Percentiles rank a stretch among this genome's conserved stretches.
These are phyloP conservation scores for Colletotrichum sansevieriae DNA, from an alignment of 2,329 filamentous ascomycete genomes.

Conservation along the genomic window DNA sequence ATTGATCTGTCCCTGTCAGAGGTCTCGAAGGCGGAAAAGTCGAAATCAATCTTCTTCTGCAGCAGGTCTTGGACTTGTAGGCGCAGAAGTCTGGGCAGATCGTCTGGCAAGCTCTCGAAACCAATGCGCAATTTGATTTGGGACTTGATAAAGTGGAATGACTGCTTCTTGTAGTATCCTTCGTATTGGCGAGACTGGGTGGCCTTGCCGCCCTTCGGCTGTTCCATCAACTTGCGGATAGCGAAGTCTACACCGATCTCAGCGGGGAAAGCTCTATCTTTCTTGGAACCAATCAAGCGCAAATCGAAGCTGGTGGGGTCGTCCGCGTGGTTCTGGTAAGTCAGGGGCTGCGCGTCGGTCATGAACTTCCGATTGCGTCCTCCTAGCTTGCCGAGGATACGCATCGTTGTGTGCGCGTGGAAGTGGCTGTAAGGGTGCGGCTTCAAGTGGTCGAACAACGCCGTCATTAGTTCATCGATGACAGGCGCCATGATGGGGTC, in stretches of 20 bases:
- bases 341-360: conserved; percentile 86
- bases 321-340: conserved; percentile 87
- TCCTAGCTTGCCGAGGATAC: conserved; percentile 95
- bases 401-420: conserved; percentile 96
- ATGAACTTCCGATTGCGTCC: conserved; percentile 96
- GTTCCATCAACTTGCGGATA: conserved; percentile 87
- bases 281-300: conserved; percentile 88
- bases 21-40: conserved; percentile 77
- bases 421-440: conserved; percentile 97
- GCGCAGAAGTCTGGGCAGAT: conserved; percentile 85
- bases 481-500: conserved; percentile 99
- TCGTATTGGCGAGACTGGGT: conserved; percentile 74
- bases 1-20: conserved; percentile 87
- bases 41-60: conserved; percentile 77
- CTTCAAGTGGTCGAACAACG: conserved; percentile 93
- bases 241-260: conserved; percentile 90
- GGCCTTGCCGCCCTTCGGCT: conserved; percentile 72
- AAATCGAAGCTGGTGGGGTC: conserved; percentile 90
- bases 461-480: conserved; percentile 98
- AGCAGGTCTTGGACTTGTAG: conserved; percentile 90
- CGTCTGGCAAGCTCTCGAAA: conserved; percentile 87
- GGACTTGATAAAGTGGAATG: conserved; percentile 86
- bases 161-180: conserved; percentile 91
- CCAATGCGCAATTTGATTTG: conserved; percentile 94
- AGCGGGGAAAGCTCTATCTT: conserved; percentile 88